These are phyloP conservation scores for Ceratobasidium sp. DNA, from an alignment of 1,284 basidiomycete genomes.

Conservation along the genomic window DNA sequence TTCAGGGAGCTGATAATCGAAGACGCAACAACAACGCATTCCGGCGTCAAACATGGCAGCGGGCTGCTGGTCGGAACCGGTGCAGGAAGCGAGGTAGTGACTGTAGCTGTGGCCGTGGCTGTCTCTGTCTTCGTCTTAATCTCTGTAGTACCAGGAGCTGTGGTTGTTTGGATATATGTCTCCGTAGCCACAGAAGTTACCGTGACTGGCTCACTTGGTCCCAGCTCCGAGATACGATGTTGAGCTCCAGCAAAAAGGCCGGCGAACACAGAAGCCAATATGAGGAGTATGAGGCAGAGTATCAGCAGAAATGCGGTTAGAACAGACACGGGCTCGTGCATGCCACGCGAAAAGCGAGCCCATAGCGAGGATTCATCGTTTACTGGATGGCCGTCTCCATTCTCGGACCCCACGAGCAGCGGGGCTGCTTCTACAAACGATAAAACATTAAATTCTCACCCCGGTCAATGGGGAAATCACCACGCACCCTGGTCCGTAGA, in stretches of 20 bases:
- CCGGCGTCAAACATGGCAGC: constrained; percentile 69
- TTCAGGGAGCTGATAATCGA: constrained; percentile 83
- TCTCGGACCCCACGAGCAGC: constrained; percentile 40
- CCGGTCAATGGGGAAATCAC: not conserved
- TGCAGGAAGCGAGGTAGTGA: constrained; percentile 44
- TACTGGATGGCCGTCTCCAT: constrained; percentile 21
- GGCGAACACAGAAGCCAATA: constrained; percentile 84
- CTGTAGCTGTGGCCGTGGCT: constrained; percentile 46
- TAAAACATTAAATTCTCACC: not conserved
- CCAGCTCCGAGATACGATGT: constrained; percentile 66
- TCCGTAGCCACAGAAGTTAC: constrained; percentile 46
- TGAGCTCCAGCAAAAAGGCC: constrained; percentile 90
- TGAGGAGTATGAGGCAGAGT: constrained; percentile 74
- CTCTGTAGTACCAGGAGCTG: constrained; percentile 49
- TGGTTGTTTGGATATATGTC: constrained; percentile 44
- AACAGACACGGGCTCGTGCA: constrained; percentile 76
- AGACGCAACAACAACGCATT: constrained; percentile 84
- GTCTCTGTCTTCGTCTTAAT: constrained; percentile 15
- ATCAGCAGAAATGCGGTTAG: constrained; percentile 82
- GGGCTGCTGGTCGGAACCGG: constrained; percentile 32
- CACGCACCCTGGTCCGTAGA: constrained; percentile 38
- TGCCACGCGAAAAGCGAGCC: constrained; percentile 46
- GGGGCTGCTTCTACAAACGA: constrained; percentile 34
- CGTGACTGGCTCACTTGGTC: constrained; percentile 46
- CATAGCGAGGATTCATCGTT: constrained; percentile 46